Evolutionary conservation across 2,329 filamentous ascomycete genomes (phyloP).

Genomic region (Dothidotthia symphoricarpi): DNA sequence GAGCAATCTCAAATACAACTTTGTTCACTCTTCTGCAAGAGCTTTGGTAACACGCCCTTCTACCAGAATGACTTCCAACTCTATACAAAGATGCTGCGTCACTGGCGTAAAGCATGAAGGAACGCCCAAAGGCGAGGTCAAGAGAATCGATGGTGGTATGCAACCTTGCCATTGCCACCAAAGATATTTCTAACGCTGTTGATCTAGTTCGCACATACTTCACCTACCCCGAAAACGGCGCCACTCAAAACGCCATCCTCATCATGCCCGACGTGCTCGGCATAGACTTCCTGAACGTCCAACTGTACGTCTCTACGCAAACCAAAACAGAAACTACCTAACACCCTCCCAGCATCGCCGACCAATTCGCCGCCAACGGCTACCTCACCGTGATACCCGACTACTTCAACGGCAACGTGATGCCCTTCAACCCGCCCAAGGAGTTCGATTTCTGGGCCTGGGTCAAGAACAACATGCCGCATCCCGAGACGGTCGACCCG

Average conservation of each 20-base stretch:
- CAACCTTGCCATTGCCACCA: background rate
- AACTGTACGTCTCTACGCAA: conserved; percentile 35
- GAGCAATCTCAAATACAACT: too few relatives aligned
- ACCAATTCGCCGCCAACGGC: conserved; percentile 71
- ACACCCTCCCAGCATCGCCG: conserved; percentile 52
- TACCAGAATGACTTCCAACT: conserved; percentile 53
- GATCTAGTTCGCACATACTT: conserved; percentile 56
- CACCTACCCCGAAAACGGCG: conserved; percentile 52
- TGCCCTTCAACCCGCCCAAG: conserved; percentile 54
- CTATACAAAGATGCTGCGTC: conserved; percentile 50
- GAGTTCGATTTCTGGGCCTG: conserved; percentile 53
- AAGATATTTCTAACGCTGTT: conserved; percentile 1
- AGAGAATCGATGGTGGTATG: conserved; percentile 49
- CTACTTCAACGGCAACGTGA: conserved; percentile 65
- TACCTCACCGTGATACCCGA: conserved; percentile 70
- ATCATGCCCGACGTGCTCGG: conserved; percentile 58
- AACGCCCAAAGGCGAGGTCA: conserved; percentile 48
- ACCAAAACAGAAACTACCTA: background rate
- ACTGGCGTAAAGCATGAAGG: conserved; percentile 55
- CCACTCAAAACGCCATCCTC: conserved; percentile 56
- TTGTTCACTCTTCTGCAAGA: too few relatives aligned
- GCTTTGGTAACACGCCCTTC: too few relatives aligned
- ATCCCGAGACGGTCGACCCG: conserved; percentile 50
- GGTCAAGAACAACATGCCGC: conserved; percentile 45
- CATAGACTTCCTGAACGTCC: conserved; percentile 52